Base-by-base conservation (phyloP, 306 rosid species). In the Trichosanthes truncata region DNA sequence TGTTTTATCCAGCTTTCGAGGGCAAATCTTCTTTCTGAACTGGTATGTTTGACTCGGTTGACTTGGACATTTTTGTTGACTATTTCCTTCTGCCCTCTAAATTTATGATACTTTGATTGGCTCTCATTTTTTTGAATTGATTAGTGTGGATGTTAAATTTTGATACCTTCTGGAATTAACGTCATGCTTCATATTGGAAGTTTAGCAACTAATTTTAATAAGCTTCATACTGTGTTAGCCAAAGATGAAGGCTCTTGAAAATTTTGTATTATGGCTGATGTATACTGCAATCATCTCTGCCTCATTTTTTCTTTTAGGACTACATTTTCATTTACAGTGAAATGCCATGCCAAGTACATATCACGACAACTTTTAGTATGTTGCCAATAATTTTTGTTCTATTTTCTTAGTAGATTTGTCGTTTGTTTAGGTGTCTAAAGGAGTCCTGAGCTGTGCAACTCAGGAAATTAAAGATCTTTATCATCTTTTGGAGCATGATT, bases 381-480 rank as follows among this genome's bases (percentile, higher is more conserved):
- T 52, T 4, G 10, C 4, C 13, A 46, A 52, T 74, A 31, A 51
- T 36, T 36, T 18, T 38, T 31, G 17, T 33, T 15, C 45, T 48
- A 13, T 11, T 21, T 65, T 17, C n/a, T 62, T 26, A 76, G 41
- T 52, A 71, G 36, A 20, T 35, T 35, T 40, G 51, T 83, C 23
- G 73, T 78, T 51, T 20, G 48, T 31, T 18, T 80, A 92, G 97
- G 91, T 86, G 41, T 81, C 94, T 20, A 96, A 96, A 88, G 98
- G 99, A 65, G 99, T 96, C 46, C 78, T 96, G 88, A 89, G 96
- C 81, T 93, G 98, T 84, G 94, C 93, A 69, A 88, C 89, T 75
- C 99, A 91, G 89, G 99, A 96, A 88, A 96, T 96, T 61, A 96
- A 96, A 81, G 99, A 93, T 85, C 89, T 96, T 59, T 91, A 87